Base-by-base conservation (phyloP, 768 basidiomycete genomes). In the Flagelloscypha sp. region DNA sequence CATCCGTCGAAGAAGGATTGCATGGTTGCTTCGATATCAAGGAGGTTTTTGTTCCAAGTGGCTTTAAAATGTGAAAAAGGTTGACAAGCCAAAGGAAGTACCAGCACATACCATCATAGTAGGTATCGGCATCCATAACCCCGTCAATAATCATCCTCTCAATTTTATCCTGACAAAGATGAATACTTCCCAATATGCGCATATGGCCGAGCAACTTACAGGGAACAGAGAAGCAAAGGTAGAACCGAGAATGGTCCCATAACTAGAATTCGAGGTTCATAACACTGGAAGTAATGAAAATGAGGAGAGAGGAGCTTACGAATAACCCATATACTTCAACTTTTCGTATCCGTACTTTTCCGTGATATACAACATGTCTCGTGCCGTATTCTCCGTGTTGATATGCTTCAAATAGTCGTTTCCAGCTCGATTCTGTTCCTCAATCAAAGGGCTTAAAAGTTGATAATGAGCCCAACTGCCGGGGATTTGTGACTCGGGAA, bases 341-440 rank as follows among this genome's bases (percentile, higher is more conserved):
- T 62, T 63, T 4, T 51, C 38, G 17, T 31, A 38, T 6, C 57
- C 60, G 35, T 56, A 43, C 0, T 59, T 58, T 32, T 54, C 39
- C 3, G 53, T 49, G 21, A 65, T 64, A 20, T 46, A 44, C 7
- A 64, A 38, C 59, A 64, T 63, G 33, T 64, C 62, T 9, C 53
- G 39, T 5, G 61, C 61, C 3, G 58, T 61, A 29, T 58, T 47
- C 4, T 60, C 61, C 1, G 59, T 63, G 21, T 56, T 62, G 25
- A 65, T 52, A 37, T 56, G 52, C 19, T 35, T 33, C 36, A 62
- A 30, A 30, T 48, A 52, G 1, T 53, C 55, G 19, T 54, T 40
- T n/a, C n/a, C n/a, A n/a, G n/a, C n/a, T n/a, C n/a, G n/a, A 24
- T 50, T 50, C 12, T 29, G 33, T 15, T 39, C 32, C 15, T 24